These are phyloP conservation scores for Suillus subaureus DNA, from an alignment of 768 basidiomycete genomes.

Conservation along the genomic window DNA sequence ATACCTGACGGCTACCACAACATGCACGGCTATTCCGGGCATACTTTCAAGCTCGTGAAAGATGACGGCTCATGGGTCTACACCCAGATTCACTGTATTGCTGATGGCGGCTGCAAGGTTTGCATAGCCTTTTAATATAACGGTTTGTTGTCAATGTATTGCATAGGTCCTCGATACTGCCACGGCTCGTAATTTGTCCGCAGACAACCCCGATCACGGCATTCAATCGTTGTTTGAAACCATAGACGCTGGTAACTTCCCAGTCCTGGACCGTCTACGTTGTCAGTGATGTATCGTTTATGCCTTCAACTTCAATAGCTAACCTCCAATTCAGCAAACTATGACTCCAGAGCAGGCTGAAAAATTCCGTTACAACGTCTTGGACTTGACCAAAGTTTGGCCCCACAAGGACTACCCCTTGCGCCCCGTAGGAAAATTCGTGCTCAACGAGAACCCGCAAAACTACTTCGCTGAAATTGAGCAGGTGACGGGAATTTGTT, in stretches of 20 bases:
- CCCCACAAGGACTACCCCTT: constrained; percentile 88
- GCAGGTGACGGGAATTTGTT: constrained; percentile 60
- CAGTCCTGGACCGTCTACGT: constrained; percentile 89
- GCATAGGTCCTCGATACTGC: constrained; percentile 69
- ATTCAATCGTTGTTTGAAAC: constrained; percentile 76
- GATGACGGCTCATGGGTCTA: constrained; percentile 84
- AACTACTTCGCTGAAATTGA: constrained; percentile 97
- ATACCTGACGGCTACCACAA: constrained; percentile 89
- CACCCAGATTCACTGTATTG: constrained; percentile 81
- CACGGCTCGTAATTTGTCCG: constrained; percentile 65
- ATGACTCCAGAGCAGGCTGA: constrained; percentile 94
- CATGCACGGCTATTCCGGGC: constrained; percentile 92
- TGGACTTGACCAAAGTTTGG: constrained; percentile 92
- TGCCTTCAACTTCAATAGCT: constrained; percentile 7
- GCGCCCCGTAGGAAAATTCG: constrained; percentile 83
- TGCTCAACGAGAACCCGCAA: constrained; percentile 73
- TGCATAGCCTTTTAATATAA: background rate
- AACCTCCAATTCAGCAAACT: constrained; percentile 61
- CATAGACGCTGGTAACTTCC: constrained; percentile 80
- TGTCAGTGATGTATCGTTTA: constrained; percentile 41
- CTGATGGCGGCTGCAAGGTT: constrained; percentile 83
- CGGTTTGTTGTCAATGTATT: constrained; percentile 9
- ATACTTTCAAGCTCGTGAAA: constrained; percentile 89
- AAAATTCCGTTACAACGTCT: constrained; percentile 85
- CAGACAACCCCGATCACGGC: constrained; percentile 84